A percentile compares a stretch with the other conserved stretches of the same genome.
These are phyloP conservation scores for Leptoxyphium fumago DNA, from an alignment of 2,329 filamentous ascomycete species.

Conservation along the genomic window DNA sequence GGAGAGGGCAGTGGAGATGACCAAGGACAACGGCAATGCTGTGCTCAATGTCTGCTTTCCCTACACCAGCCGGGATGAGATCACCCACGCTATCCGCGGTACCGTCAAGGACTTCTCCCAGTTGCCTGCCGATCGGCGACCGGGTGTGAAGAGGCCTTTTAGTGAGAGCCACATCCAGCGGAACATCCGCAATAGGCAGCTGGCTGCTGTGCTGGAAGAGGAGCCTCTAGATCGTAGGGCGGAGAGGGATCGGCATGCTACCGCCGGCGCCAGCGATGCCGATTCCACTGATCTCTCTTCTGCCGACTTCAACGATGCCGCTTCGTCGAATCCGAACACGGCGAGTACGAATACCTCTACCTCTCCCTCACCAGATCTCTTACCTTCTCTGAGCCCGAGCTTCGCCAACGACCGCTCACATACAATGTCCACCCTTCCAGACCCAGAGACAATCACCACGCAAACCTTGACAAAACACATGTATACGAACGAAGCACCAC, in stretches of 20 bases:
- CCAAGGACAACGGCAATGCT: constrained; percentile 63
- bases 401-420: neutral
- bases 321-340: constrained; percentile 20
- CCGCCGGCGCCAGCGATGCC: neutral
- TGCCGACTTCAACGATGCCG: constrained; percentile 5
- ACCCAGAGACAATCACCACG: constrained; percentile 75
- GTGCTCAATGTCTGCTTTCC: constrained; percentile 93
- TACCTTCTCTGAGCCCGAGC: constrained; percentile 13
- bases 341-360: constrained; percentile 23
- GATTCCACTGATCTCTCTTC: constrained; percentile 1
- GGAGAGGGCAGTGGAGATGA: constrained; percentile 72
- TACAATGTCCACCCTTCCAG: constrained; percentile 34
- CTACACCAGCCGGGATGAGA: constrained; percentile 91
- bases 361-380: constrained; percentile 24
- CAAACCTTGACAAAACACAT: constrained; percentile 73
- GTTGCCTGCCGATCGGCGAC: constrained; percentile 32
- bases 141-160: constrained; percentile 47
- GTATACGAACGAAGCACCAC: constrained; percentile 74
- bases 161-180: constrained; percentile 77
- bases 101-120: constrained; percentile 79
- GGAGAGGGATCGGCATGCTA: neutral
- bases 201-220: constrained; percentile 26
- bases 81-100: constrained; percentile 73
- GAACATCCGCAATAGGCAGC: constrained; percentile 50
- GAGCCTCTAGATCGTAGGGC: neutral